Evolutionary conservation across 352 stramenopile species (phyloP), one percentile per base, ranked within the genome.

Genomic region (Plasmopara muralis): DNA sequence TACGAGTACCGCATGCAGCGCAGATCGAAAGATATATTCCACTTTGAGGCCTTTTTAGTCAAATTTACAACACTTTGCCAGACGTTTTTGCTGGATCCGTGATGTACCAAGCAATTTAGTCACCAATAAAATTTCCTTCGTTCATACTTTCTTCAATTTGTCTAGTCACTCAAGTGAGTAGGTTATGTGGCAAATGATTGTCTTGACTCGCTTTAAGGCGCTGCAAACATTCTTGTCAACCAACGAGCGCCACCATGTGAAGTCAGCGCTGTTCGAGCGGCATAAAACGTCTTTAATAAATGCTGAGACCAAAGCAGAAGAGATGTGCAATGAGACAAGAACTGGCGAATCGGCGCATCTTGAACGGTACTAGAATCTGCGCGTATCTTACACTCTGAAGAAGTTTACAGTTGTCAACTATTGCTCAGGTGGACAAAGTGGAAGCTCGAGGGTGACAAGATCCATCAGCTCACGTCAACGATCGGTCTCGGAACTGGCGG

Each of bases 21-120:
- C 75, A 81, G 96, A 37, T 92, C 83, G 62, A 99, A 99, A 74
- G 95, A 99, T 53, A 99, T 99, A 57, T 98, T 99, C 78, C 96
- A 99, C 78, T 85, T 99, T 44, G 97, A 99, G 71, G 96, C 97
- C 9, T 99, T 99, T 73, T 77, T 99, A 53, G 96, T 96, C 50
- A 98, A 98, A 73, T 98, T 98, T 70, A 99, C 99, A 96, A 88
- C 85, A 45, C 81, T 99, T 60, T 99, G 99, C 83, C 99, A 99
- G 74, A 95, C 95, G 60, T 99, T 97, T 77, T 68, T 99, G 4
- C 89, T 98, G 33, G 91, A 97, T 51, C 64, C 98, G 20, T 92
- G 89, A 88, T 87, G 77, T 89, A 73, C 50, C 44, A 41, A 72
- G 53, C 43, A 40, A 46, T 9, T 12, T 29, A 52, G 9, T n/a